phyloP scores from a whole-genome alignment of 345 rosid species.

The Pistacia vera region DNA sequence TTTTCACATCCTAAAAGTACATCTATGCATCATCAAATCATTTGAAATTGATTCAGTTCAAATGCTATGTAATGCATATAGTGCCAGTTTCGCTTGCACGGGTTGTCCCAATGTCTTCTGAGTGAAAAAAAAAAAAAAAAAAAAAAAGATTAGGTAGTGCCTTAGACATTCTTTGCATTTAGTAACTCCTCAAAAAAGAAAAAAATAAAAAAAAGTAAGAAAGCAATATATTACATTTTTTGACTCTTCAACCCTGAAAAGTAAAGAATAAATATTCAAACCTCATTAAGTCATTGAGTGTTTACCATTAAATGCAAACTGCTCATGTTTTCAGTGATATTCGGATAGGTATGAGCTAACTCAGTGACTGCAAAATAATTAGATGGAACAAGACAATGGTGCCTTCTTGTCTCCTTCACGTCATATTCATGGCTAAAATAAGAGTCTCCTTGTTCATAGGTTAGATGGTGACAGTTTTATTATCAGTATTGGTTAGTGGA shows the following conservation, averaged over 20 bases:
- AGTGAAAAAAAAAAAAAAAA: neutral
- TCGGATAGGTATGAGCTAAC: neutral
- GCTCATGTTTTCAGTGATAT: neutral
- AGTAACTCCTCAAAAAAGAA: neutral
- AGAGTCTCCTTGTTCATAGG: neutral
- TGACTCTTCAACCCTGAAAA: neutral
- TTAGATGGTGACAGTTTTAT: conserved; percentile 8
- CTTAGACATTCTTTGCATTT: neutral
- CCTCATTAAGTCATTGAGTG: neutral
- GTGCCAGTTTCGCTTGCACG: neutral
- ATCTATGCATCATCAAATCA: neutral
- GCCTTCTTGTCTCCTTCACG: neutral
- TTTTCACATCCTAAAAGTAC: neutral
- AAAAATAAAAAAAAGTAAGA: too few species aligned
- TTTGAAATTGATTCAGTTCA: neutral
- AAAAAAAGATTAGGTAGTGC: neutral
- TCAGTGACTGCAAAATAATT: conserved; percentile 1
- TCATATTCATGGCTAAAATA: neutral
- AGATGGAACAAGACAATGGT: neutral
- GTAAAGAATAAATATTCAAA: neutral
- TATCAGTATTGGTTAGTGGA: neutral
- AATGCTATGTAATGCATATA: neutral
- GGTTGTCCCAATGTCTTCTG: neutral
- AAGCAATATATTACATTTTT: neutral
- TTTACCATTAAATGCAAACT: neutral